Percentiles rank a stretch among this genome's conserved stretches.
Evolutionary conservation across 345 rosid species (phyloP).

Genomic region (Melaleuca quinquenervia): DNA sequence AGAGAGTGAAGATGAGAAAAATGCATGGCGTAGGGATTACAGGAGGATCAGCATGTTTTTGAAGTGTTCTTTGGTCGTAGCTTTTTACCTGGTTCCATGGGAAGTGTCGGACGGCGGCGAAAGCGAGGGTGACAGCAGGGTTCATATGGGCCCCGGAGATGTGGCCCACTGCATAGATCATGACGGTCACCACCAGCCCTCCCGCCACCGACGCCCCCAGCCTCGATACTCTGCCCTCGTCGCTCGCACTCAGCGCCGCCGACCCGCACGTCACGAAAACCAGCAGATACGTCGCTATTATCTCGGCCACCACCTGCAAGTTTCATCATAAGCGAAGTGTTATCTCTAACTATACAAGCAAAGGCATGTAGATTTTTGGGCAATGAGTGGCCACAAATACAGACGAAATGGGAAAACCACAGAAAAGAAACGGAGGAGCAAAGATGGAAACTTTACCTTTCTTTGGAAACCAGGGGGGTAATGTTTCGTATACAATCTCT

Average conservation of each 20-base stretch:
- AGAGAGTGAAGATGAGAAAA: not conserved
- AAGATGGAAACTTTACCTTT: slow-evolving; percentile 17
- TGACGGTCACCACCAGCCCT: slow-evolving; percentile 54
- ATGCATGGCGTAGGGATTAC: not conserved
- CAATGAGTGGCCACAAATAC: not conserved
- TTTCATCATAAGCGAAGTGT: not conserved
- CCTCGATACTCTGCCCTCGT: slow-evolving; percentile 24
- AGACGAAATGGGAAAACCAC: not conserved
- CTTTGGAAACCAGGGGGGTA: slow-evolving; percentile 28
- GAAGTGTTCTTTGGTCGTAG: not conserved
- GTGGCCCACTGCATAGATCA: slow-evolving; percentile 68
- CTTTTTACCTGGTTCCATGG: slow-evolving; percentile 45
- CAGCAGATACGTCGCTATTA: slow-evolving; percentile 40
- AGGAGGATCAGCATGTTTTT: not conserved
- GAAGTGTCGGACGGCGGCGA: slow-evolving; percentile 37
- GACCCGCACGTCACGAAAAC: slow-evolving; percentile 55
- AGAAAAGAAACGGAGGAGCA: not conserved
- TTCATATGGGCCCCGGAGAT: slow-evolving; percentile 75
- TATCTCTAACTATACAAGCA: not conserved
- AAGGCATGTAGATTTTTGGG: not conserved
- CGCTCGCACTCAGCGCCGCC: slow-evolving; percentile 23
- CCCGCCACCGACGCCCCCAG: slow-evolving; percentile 53
- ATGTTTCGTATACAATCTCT: slow-evolving; percentile 1
- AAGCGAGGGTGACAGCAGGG: slow-evolving; percentile 59
- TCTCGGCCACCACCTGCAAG: slow-evolving; percentile 43